These are phyloP conservation scores for Phytomonas sp. DNA, from an alignment of 208 protist species.

Conservation along the genomic window DNA sequence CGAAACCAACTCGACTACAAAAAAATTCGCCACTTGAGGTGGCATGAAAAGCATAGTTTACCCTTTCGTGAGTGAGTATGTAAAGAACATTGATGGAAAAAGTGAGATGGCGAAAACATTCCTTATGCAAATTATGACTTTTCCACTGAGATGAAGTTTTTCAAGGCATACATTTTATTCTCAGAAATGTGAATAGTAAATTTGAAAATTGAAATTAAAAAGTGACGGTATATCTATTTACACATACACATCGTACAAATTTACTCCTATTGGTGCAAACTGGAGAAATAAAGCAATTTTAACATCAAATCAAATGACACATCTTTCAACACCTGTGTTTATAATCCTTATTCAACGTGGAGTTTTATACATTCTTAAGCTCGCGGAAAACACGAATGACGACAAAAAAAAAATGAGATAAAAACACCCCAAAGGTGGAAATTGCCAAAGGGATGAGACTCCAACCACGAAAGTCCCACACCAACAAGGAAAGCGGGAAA, in stretches of 20 bases:
- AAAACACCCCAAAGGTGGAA: conserved; percentile 49
- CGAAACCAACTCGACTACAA: no score
- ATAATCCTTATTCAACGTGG: background rate
- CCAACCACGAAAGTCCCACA: conserved; percentile 52
- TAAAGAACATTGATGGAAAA: no score
- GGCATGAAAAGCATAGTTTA: no score
- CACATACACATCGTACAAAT: conserved; percentile 5
- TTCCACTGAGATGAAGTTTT: background rate
- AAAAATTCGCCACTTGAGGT: no score
- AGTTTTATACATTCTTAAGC: conserved; percentile 20
- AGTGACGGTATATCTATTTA: conserved; percentile 8
- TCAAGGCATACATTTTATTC: conserved; percentile 7
- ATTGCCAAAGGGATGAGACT: conserved; percentile 43
- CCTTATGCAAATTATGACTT: no score
- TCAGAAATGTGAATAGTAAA: background rate
- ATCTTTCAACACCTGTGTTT: background rate
- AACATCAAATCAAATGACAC: background rate
- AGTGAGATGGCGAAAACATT: no score
- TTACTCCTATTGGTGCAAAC: background rate
- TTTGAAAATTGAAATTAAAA: background rate
- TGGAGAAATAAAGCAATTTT: background rate
- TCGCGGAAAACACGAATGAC: conserved; percentile 31
- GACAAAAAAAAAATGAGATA: conserved; percentile 39
- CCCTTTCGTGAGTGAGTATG: no score
- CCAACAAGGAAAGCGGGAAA: conserved; percentile 52